A percentile compares a stretch with the other conserved stretches of the same genome.
Conservation (phyloP, 768 basidiomycete species). For the Lactifluus pinguis region DNA sequence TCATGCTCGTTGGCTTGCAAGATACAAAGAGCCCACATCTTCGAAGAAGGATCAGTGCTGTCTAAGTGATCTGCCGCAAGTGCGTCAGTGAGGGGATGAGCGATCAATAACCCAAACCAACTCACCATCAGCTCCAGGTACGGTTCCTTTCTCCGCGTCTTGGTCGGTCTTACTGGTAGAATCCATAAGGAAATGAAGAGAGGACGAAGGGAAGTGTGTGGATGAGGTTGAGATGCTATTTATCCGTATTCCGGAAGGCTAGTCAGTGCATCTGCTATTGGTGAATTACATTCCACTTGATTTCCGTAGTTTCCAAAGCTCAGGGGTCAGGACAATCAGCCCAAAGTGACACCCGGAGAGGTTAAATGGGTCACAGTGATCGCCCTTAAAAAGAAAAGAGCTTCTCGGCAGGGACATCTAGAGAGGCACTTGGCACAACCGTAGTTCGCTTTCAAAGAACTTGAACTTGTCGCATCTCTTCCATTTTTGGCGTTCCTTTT, state of each 20-base stretch:
- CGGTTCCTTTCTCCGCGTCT: conserved; percentile 5
- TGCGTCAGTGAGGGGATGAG: neutral
- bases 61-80: neutral
- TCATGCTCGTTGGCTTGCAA: neutral
- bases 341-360: too few relatives aligned
- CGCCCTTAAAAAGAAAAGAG: too few relatives aligned
- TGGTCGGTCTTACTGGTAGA: neutral
- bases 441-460: too few relatives aligned
- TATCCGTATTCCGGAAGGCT: neutral
- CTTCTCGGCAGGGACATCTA: too few relatives aligned
- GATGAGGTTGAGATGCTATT: neutral
- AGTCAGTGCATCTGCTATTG: neutral
- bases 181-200: neutral
- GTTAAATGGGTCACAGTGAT: too few relatives aligned
- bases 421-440: too few relatives aligned
- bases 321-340: too few relatives aligned
- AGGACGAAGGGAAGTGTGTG: neutral
- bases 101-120: neutral
- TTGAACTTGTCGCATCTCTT: too few relatives aligned
- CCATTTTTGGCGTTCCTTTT: too few relatives aligned
- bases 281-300: neutral
- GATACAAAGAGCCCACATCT: conserved; percentile 15
- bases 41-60: conserved; percentile 2
- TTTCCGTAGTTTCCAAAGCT: too few relatives aligned
- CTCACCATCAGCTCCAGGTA: neutral